phyloP scores from a whole-genome alignment of 2,329 filamentous ascomycete genomes.

The Capronia americana region DNA sequence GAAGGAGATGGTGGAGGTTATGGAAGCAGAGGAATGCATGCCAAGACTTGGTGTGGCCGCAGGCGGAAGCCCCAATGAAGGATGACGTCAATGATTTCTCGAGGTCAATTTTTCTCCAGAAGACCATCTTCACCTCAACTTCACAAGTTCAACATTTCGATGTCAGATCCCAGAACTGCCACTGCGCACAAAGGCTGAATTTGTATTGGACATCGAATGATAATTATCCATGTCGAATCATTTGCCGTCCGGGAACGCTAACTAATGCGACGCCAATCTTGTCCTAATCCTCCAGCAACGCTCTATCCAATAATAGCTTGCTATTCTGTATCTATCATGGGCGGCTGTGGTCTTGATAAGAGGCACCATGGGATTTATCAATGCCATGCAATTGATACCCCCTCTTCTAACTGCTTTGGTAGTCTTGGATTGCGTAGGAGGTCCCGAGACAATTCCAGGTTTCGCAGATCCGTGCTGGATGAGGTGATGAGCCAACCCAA shows the following conservation, averaged over 20 bases:
- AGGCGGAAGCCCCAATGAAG: not conserved
- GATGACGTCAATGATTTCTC: not conserved
- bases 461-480: not conserved
- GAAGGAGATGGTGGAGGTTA: not conserved
- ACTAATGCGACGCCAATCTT: not conserved
- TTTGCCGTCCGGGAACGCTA: not conserved
- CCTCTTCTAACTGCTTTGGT: not conserved
- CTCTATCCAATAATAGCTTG: not conserved
- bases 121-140: not conserved
- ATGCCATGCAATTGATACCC: not conserved
- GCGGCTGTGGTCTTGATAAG: not conserved
- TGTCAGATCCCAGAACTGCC: not conserved
- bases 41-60: not conserved
- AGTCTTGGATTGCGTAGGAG: slow-evolving; percentile 7
- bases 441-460: not conserved
- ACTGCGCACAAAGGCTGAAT: not conserved
- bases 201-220: not conserved
- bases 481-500: not conserved
- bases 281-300: not conserved
- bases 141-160: not conserved
- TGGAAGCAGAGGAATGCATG: not conserved
- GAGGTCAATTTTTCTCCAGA: not conserved
- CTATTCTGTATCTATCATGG: not conserved
- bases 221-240: not conserved
- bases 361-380: not conserved